Evolutionary conservation across 2,329 filamentous ascomycete species (phyloP).

Genomic region (Xylaria sp.): DNA sequence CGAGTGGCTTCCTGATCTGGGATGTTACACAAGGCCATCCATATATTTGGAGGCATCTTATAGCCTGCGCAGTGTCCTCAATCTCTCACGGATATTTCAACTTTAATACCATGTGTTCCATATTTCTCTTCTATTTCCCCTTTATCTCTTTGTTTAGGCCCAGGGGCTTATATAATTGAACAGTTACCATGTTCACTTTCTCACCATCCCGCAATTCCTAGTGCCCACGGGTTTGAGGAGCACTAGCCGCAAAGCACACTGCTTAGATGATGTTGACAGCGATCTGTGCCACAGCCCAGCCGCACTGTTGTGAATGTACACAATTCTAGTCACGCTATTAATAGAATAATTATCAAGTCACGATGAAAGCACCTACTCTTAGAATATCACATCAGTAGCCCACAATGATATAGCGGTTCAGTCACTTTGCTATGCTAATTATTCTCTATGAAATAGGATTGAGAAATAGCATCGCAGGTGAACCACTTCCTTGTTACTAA

Average conservation of each 20-base stretch:
- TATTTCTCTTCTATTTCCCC: too few relatives aligned
- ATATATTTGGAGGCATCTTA: too few relatives aligned
- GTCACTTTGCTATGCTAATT: neutral
- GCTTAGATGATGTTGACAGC: neutral
- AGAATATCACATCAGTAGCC: neutral
- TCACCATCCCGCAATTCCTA: neutral
- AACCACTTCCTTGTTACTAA: neutral
- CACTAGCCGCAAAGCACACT: neutral
- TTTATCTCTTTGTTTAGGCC: neutral
- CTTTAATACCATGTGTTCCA: too few relatives aligned
- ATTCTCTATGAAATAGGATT: neutral
- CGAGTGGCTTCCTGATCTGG: too few relatives aligned
- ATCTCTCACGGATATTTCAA: neutral
- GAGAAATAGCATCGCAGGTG: neutral
- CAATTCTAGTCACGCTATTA: neutral
- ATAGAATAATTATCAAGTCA: neutral
- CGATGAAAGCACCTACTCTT: neutral
- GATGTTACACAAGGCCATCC: too few relatives aligned
- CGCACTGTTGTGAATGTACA: neutral
- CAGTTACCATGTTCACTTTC: neutral
- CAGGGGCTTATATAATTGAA: neutral
- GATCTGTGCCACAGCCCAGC: neutral
- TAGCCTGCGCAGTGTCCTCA: too few relatives aligned
- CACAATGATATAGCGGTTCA: neutral
- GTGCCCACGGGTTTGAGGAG: neutral